Conservation (phyloP, 208 protist species). For the Leishmania arabica region DNA sequence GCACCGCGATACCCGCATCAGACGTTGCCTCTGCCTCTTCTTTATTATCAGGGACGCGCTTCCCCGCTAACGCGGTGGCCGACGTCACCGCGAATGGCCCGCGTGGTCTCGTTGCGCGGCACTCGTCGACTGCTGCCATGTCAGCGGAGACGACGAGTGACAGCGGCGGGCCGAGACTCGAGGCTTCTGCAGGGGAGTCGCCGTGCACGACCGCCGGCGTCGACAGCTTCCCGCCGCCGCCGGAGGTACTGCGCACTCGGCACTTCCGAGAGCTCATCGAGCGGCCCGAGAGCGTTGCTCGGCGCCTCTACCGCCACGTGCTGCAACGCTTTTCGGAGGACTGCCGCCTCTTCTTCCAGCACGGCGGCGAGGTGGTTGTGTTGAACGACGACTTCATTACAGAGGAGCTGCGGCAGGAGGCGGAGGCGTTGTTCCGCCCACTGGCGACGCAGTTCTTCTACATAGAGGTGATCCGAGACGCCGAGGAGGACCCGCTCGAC, state of each 20-base stretch:
- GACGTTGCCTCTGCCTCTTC: neutral
- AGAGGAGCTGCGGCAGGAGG: slow-evolving; percentile 72
- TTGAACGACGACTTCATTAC: slow-evolving; percentile 89
- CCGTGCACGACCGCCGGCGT: neutral
- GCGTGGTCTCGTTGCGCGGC: neutral
- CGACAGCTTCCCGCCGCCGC: slow-evolving; percentile 6
- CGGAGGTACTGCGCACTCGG: slow-evolving; percentile 47
- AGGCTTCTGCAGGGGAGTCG: slow-evolving; percentile 7
- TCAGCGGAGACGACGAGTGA: neutral
- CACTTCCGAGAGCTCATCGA: slow-evolving; percentile 65
- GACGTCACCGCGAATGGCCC: neutral
- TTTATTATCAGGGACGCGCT: neutral
- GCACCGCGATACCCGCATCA: neutral
- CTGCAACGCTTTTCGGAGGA: slow-evolving; percentile 64
- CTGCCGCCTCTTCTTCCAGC: slow-evolving; percentile 67
- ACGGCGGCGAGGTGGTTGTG: slow-evolving; percentile 81
- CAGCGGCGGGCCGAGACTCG: slow-evolving; percentile 1
- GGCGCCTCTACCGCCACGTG: slow-evolving; percentile 66
- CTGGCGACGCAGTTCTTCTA: slow-evolving; percentile 67
- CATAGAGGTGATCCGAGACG: slow-evolving; percentile 80
- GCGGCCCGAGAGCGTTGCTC: slow-evolving; percentile 54
- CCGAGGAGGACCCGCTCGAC: slow-evolving; percentile 36
- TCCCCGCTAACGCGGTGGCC: neutral
- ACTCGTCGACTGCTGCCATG: neutral
- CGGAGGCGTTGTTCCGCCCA: slow-evolving; percentile 58